Conservation (phyloP, 805 yeast genomes). For the Suhomyces prunicola region DNA sequence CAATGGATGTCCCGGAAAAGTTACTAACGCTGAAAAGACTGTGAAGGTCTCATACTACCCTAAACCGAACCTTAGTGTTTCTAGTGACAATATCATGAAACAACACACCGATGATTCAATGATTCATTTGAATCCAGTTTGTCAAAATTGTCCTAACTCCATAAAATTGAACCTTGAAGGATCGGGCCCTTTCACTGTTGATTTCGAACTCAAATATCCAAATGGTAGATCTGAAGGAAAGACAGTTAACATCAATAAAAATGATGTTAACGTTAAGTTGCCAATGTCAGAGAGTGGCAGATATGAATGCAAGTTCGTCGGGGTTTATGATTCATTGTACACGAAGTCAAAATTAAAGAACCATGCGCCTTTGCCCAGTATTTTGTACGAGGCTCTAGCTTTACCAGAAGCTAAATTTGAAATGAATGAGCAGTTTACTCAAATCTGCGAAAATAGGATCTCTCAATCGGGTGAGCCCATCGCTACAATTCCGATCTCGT, state of each 20-base stretch:
- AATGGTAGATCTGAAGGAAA: conserved; percentile 44
- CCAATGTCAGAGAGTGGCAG: conserved; percentile 51
- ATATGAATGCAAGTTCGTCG: conserved; percentile 58
- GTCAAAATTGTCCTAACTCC: conserved; percentile 28
- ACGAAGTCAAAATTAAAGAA: conserved; percentile 28
- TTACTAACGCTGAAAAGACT: conserved; percentile 17
- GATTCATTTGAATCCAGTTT: conserved; percentile 25
- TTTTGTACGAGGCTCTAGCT: conserved; percentile 46
- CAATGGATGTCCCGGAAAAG: conserved; percentile 45
- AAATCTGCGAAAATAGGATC: conserved; percentile 41
- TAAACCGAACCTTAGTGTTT: conserved; percentile 23
- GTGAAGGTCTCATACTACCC: conserved; percentile 21
- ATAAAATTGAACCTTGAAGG: conserved; percentile 48
- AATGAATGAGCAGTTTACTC: conserved; percentile 45
- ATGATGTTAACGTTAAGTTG: conserved; percentile 32
- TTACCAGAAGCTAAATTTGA: conserved; percentile 60
- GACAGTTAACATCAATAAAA: conserved; percentile 29
- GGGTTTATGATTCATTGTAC: conserved; percentile 66
- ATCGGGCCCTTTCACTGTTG: conserved; percentile 63
- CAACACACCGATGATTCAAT: conserved; percentile 24
- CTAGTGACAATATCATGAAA: conserved; percentile 14
- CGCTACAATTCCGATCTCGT: conserved; percentile 47
- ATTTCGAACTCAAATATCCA: conserved; percentile 61
- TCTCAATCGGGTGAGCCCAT: conserved; percentile 20
- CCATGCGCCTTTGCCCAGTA: conserved; percentile 12